These are phyloP conservation scores for Apiosordaria backusii DNA, from an alignment of 495 filamentous ascomycete genomes.

Conservation along the genomic window DNA sequence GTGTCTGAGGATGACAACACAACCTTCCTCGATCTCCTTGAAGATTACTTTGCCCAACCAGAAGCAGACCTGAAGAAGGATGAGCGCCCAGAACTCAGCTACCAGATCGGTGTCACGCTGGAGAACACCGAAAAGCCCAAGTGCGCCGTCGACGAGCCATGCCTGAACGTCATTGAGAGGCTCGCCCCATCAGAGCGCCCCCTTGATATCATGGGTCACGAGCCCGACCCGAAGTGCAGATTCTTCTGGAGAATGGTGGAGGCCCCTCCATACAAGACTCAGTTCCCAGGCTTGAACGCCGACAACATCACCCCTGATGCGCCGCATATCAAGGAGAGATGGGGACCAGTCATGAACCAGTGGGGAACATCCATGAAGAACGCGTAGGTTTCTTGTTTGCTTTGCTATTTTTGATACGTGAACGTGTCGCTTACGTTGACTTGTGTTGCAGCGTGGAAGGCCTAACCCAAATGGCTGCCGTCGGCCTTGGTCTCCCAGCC, in stretches of 20 bases:
- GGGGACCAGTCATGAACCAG: constrained; percentile 44
- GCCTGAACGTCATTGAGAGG: constrained; percentile 45
- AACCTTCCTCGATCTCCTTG: constrained; percentile 49
- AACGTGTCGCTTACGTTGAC: neutral
- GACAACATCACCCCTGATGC: constrained; percentile 43
- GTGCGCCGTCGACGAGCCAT: constrained; percentile 52
- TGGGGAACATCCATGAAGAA: constrained; percentile 52
- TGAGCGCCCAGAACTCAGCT: constrained; percentile 48
- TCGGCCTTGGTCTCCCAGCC: constrained; percentile 44
- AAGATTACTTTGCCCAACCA: constrained; percentile 54
- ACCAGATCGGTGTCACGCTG: constrained; percentile 52
- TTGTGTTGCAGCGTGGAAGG: constrained; percentile 38
- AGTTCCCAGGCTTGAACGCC: constrained; percentile 46
- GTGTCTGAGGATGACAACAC: constrained; percentile 47
- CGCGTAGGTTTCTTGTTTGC: constrained; percentile 35
- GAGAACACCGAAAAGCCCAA: constrained; percentile 55
- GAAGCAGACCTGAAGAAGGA: constrained; percentile 37
- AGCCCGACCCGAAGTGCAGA: constrained; percentile 48
- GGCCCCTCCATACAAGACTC: constrained; percentile 42
- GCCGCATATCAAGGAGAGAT: constrained; percentile 40
- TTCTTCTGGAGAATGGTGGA: constrained; percentile 53
- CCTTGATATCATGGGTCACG: constrained; percentile 44
- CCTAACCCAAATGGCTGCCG: constrained; percentile 47
- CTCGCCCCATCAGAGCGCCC: constrained; percentile 45
- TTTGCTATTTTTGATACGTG: neutral